Base-by-base conservation (phyloP, 768 basidiomycete species). In the Psilocybe azurescens region DNA sequence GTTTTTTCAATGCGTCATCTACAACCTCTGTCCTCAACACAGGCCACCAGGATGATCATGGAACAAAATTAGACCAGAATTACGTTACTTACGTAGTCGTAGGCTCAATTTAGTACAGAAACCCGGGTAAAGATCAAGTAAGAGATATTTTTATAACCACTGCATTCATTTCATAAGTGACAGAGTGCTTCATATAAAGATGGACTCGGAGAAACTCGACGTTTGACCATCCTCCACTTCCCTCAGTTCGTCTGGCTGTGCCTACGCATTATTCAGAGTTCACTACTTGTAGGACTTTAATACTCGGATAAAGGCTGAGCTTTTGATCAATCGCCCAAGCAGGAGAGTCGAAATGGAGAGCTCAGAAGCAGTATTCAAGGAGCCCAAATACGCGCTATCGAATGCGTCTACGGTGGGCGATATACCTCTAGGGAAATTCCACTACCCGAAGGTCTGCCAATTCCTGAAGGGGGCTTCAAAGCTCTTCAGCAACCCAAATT, bases 401-500 rank as follows among this genome's bases (percentile, higher is more conserved):
- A 52, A 52, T 32, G 51, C 51, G 11, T 52, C 51, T 24, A 52
- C 51, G 3, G 28, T 52, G 13, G 51, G 51, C 6, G 51, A 52
- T 29, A 39, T 39, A 39, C 38, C 38, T 8, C 51, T 30, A 29
- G 51, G 51, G 51, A 52, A 13, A 52, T 52, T 16, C 51, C 51
- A 8, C 14, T 52, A 11, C 51, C 51, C 5, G 29, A 52, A 13
- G 51, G 51, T 30, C 29, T 52, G 5, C 51, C 51, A 24, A 52
- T 52, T 30, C 51, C 51, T 16, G 51, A 52, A n/a, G 51, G 51
- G 3, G 51, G 51, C 5, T 52, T 52, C 51, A 52, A 52, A n/a
- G 14, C 14, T 13, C 51, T 52, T 10, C 51, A 33, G 30, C 30
- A 52, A 29, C 13, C 30, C 28, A 33, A 32, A 29, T 52, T 30